Evolutionary conservation across 352 stramenopile species (phyloP).

Genomic region (Phytophthora litchii): DNA sequence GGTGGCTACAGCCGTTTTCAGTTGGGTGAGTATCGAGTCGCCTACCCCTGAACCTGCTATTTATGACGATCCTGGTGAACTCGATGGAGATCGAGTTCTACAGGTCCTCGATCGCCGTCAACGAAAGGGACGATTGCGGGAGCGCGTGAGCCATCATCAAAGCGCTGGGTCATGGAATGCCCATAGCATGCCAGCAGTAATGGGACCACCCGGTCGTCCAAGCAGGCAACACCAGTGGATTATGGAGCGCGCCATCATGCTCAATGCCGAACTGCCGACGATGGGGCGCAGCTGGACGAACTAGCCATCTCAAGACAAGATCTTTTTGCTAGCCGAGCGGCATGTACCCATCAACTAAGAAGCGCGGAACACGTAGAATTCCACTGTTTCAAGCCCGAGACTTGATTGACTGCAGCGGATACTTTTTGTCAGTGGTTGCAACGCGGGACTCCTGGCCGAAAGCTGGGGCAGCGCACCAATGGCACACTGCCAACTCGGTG

Average conservation of each 20-base stretch:
- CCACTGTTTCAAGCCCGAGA: slow-evolving; percentile 10
- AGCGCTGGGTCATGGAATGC: slow-evolving; percentile 1
- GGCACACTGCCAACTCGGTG: too few relatives aligned
- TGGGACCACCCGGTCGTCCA: not conserved
- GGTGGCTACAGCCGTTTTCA: slow-evolving; percentile 10
- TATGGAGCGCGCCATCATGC: not conserved
- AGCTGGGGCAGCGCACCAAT: too few relatives aligned
- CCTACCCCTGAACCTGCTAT: not conserved
- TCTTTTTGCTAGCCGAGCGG: slow-evolving; percentile 28
- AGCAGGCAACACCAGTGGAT: slow-evolving; percentile 18
- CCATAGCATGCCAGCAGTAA: slow-evolving; percentile 13
- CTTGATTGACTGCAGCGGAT: too few relatives aligned
- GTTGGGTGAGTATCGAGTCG: not conserved
- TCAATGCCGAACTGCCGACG: not conserved
- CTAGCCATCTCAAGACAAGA: slow-evolving; percentile 21
- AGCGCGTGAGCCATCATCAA: slow-evolving; percentile 19
- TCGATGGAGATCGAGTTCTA: not conserved
- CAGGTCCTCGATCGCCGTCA: slow-evolving; percentile 9
- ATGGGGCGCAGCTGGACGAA: slow-evolving; percentile 17
- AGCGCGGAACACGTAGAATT: slow-evolving; percentile 17
- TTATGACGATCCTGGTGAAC: not conserved
- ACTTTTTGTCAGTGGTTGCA: too few relatives aligned
- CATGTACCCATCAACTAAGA: slow-evolving; percentile 29
- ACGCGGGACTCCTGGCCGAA: too few relatives aligned
- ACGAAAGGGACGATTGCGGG: slow-evolving; percentile 24